phyloP scores from a whole-genome alignment of 2,329 filamentous ascomycete genomes.

The Colletotrichum navitas region DNA sequence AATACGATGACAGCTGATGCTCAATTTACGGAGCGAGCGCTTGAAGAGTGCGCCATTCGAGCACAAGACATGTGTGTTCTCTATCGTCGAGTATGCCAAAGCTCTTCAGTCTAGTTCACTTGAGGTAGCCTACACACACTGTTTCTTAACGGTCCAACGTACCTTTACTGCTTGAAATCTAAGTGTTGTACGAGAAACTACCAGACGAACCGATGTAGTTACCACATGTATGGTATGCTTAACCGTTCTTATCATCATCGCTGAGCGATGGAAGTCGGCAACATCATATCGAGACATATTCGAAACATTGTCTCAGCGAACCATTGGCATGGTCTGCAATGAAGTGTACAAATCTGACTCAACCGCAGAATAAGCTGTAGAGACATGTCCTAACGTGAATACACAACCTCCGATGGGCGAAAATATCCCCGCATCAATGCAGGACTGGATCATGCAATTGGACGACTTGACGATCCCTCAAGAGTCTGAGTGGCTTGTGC shows the following conservation, averaged over 20 bases:
- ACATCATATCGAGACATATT: slow-evolving; percentile 52
- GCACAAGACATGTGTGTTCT: slow-evolving; percentile 50
- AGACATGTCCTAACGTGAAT: background rate
- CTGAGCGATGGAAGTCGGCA: slow-evolving; percentile 51
- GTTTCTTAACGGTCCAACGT: slow-evolving; percentile 52
- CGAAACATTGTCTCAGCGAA: slow-evolving; percentile 47
- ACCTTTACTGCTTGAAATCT: slow-evolving; percentile 46
- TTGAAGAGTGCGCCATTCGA: slow-evolving; percentile 35
- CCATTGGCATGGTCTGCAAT: slow-evolving; percentile 47
- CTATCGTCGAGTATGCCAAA: slow-evolving; percentile 52
- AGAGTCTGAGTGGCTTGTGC: slow-evolving; percentile 44
- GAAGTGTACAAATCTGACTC: slow-evolving; percentile 15
- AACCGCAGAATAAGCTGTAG: background rate
- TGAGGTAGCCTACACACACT: slow-evolving; percentile 53
- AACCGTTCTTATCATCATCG: slow-evolving; percentile 52
- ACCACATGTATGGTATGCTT: slow-evolving; percentile 53
- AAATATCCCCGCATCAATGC: slow-evolving; percentile 27
- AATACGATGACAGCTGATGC: background rate
- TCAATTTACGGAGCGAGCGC: slow-evolving; percentile 32
- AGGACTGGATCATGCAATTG: slow-evolving; percentile 44
- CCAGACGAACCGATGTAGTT: slow-evolving; percentile 44
- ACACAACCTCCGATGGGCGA: background rate
- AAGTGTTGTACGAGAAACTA: slow-evolving; percentile 17
- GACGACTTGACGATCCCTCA: slow-evolving; percentile 42
- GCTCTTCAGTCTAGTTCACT: slow-evolving; percentile 44